Evolutionary conservation across 2,329 filamentous ascomycete genomes (phyloP).

Genomic region (Trichoderma polysporum): DNA sequence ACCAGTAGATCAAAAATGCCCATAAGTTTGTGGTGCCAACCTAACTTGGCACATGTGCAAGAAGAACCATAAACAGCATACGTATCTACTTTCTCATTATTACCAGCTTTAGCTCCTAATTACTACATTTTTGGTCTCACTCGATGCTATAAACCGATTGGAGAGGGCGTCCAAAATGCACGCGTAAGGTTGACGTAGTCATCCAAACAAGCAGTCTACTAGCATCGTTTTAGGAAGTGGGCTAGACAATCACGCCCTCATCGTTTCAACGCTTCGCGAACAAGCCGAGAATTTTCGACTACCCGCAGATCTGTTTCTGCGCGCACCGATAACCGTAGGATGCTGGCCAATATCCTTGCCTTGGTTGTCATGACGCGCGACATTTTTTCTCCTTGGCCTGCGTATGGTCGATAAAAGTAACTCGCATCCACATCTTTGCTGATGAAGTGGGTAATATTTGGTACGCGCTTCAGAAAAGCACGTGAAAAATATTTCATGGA

Average conservation of each 20-base stretch:
- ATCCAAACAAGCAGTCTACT: neutral
- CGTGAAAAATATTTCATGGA: constrained; percentile 5
- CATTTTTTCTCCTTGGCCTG: constrained; percentile 4
- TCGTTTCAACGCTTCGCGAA: neutral
- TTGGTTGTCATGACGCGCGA: constrained; percentile 16
- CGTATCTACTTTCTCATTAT: too few relatives aligned
- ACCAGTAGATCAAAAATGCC: too few relatives aligned
- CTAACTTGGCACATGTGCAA: too few relatives aligned
- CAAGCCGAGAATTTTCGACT: neutral
- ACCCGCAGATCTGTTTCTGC: constrained; percentile 4
- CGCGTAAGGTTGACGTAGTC: constrained; percentile 13
- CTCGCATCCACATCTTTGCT: constrained; percentile 4
- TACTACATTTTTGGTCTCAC: neutral
- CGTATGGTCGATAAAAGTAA: neutral
- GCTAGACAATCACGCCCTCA: neutral
- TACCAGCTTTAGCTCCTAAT: neutral
- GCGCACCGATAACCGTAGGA: neutral
- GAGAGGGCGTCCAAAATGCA: neutral
- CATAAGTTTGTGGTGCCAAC: too few relatives aligned
- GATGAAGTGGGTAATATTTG: constrained; percentile 6
- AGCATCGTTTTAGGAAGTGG: neutral
- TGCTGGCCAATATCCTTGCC: neutral
- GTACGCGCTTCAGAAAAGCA: constrained; percentile 3
- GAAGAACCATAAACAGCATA: too few relatives aligned
- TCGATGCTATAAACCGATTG: neutral